Percentiles rank a stretch among this genome's conserved stretches.
phyloP scores from a whole-genome alignment of 1,284 basidiomycete species.

The Trichosporon sp. region DNA sequence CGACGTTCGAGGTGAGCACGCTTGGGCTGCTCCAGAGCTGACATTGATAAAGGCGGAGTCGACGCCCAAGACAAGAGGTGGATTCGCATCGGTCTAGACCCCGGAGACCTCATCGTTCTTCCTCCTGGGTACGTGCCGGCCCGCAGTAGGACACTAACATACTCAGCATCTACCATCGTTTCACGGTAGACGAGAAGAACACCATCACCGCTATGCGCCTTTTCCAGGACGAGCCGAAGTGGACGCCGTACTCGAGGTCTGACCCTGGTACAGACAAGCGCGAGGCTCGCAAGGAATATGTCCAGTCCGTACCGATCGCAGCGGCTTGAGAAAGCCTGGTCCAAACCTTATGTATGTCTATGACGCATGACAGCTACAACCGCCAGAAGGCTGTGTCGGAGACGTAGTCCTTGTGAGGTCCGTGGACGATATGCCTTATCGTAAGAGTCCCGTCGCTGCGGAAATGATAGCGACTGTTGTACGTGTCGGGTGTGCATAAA shows the following conservation, averaged over 20 bases:
- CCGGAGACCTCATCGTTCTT: conserved; percentile 67
- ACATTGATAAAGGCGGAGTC: conserved; percentile 13
- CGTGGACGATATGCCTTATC: background rate
- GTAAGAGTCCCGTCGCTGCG: background rate
- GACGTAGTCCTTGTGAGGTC: background rate
- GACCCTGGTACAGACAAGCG: conserved; percentile 58
- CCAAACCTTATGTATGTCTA: background rate
- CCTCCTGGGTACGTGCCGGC: conserved; percentile 56
- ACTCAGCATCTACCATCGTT: conserved; percentile 70
- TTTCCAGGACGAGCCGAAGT: conserved; percentile 85
- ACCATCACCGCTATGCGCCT: conserved; percentile 66
- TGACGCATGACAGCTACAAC: too few relatives aligned
- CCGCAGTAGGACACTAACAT: background rate
- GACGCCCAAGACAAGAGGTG: conserved; percentile 55
- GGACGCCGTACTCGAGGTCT: conserved; percentile 67
- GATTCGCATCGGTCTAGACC: conserved; percentile 64
- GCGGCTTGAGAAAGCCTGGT: background rate
- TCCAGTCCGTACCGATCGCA: conserved; percentile 43
- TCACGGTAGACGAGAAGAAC: conserved; percentile 68
- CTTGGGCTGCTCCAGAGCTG: background rate
- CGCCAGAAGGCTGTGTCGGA: background rate
- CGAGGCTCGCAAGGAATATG: conserved; percentile 59
- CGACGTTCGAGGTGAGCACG: conserved; percentile 63
- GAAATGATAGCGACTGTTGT: background rate
- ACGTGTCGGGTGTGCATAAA: background rate